Evolutionary conservation across 257 asterid species (phyloP).

Genomic region (Jaltomata sinuosa): DNA sequence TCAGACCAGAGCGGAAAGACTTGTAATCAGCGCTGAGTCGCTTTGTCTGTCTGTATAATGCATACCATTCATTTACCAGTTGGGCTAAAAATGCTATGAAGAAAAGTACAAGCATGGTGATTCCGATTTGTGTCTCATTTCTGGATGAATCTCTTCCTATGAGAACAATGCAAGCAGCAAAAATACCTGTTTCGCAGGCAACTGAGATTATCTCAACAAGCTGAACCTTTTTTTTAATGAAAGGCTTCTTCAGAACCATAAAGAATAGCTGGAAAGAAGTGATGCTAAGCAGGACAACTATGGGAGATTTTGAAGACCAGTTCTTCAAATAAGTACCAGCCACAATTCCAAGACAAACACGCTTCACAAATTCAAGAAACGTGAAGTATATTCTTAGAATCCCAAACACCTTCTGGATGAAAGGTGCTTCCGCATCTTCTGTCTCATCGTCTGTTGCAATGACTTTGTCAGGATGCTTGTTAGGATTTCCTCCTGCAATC

Average conservation of each 20-base stretch:
- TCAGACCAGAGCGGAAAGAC: slow-evolving; percentile 52
- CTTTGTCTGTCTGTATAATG: slow-evolving; percentile 50
- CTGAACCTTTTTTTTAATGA: slow-evolving; percentile 77
- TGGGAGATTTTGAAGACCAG: slow-evolving; percentile 48
- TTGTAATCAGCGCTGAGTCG: slow-evolving; percentile 19
- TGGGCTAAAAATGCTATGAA: slow-evolving; percentile 36
- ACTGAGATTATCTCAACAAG: slow-evolving; percentile 76
- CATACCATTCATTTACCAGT: slow-evolving; percentile 48
- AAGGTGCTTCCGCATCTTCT: slow-evolving; percentile 92
- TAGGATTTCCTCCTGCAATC: slow-evolving; percentile 36
- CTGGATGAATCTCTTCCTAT: slow-evolving; percentile 26
- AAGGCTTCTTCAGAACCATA: slow-evolving; percentile 90
- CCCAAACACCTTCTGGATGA: slow-evolving; percentile 74
- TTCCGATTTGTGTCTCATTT: slow-evolving; percentile 47
- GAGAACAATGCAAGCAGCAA: slow-evolving; percentile 42
- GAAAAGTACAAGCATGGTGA: slow-evolving; percentile 50
- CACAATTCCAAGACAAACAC: slow-evolving; percentile 52
- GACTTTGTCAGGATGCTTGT: slow-evolving; percentile 39
- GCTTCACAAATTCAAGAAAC: slow-evolving; percentile 44
- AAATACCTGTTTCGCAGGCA: slow-evolving; percentile 41
- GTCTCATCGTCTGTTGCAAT: slow-evolving; percentile 85
- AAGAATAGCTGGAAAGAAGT: slow-evolving; percentile 79
- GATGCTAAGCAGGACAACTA: slow-evolving; percentile 40
- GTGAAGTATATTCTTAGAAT: slow-evolving; percentile 85
- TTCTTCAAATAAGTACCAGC: slow-evolving; percentile 55